Evolutionary conservation across 345 rosid species (phyloP).

Genomic region (Gossypium ekmanianum): DNA sequence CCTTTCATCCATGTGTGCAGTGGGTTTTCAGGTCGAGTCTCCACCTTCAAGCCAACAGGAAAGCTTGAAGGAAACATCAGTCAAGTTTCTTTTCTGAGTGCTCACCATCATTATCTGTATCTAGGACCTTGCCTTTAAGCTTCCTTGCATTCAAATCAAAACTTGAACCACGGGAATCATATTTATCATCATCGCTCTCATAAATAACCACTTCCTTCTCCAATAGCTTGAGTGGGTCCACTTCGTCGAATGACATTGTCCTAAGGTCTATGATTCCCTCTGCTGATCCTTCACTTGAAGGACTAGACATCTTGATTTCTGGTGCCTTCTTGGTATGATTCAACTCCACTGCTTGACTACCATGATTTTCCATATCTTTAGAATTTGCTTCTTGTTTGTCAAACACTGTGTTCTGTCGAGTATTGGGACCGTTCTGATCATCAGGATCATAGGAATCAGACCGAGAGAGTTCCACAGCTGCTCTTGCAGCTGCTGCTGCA

Average conservation of each 20-base stretch:
- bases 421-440: constrained; percentile 23
- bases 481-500: constrained; percentile 92
- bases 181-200: constrained; percentile 46
- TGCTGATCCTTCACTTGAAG: constrained; percentile 44
- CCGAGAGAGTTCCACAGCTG: constrained; percentile 88
- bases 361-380: constrained; percentile 12
- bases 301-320: constrained; percentile 29
- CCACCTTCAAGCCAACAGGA: constrained; percentile 31
- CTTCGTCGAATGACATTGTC: constrained; percentile 36
- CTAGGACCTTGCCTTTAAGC: constrained; percentile 15
- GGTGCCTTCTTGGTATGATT: constrained; percentile 18
- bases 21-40: constrained; percentile 26
- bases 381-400: constrained; percentile 19
- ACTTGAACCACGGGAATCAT: not conserved
- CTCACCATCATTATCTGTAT: constrained; percentile 1
- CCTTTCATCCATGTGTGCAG: constrained; percentile 23
- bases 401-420: constrained; percentile 11
- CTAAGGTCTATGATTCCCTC: constrained; percentile 26
- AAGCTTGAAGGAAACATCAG: constrained; percentile 20
- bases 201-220: constrained; percentile 55
- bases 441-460: constrained; percentile 43
- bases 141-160: constrained; percentile 12
- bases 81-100: not conserved
- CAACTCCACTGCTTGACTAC: constrained; percentile 18
- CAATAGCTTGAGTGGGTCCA: constrained; percentile 43